Base-by-base conservation (phyloP, 441 rosid species). In the Euphorbia corollata region DNA sequence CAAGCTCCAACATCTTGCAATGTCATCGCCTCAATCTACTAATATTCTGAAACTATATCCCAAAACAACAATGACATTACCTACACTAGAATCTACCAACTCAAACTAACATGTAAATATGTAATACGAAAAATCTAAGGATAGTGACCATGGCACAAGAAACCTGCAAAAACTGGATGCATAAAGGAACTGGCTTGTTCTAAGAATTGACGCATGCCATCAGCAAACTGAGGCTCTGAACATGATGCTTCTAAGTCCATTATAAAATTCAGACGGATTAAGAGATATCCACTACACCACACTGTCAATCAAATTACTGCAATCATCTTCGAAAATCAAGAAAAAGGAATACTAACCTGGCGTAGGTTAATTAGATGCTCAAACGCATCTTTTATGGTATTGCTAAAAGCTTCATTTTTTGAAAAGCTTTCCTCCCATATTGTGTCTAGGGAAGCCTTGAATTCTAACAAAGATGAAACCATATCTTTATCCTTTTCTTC, bases 401-500 rank as follows among this genome's bases (percentile, higher is more conserved):
- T 91, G 76, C 85, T 85, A 79, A 89, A 94, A 76, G 85, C 82
- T 70, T 94, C 99, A 68, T 91, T 94, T 87, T 85, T 94, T 34
- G 77, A 77, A 82, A 90, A 91, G 82, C 99, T 91, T 78, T 86
- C 97, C 69, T 94, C 98, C 92, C 89, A 91, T 81, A 90, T 84
- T 64, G 81, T 69, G 73, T 94, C 99, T 74, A 94, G 94, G 27
- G 90, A 85, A 63, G 84, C 87, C 86, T 91, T 94, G 74, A 90
- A 91, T 69, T 90, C 98, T 81, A 94, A 78, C 60, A 91, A 75
- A 50, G 92, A 83, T 34, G 85, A 79, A 70, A 91, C 99, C 98
- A 94, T 94, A 67, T 91, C 99, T 73, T 94, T 94, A 71, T 94
- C 99, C 78, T 91, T 94, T 81, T 94, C 99, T 77, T 94, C 98